Evolutionary conservation across 1,284 basidiomycete species (phyloP).

Genomic region (Takashimella tepidaria): DNA sequence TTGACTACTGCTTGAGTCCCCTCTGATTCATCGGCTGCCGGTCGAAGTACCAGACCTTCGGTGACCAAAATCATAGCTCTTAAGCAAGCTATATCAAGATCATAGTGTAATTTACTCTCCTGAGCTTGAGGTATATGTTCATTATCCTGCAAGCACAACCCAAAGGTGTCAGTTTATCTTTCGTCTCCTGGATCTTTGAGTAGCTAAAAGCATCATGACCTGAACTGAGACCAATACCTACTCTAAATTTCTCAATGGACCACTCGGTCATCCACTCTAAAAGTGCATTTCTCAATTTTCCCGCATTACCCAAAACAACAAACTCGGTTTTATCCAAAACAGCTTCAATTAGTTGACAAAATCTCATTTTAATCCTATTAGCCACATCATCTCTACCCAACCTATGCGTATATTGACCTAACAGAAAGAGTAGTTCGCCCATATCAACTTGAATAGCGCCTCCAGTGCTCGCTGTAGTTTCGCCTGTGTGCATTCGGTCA

Average conservation of each 20-base stretch:
- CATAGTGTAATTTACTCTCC: conserved; percentile 40
- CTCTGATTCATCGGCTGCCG: conserved; percentile 56
- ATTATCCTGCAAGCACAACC: conserved; percentile 1
- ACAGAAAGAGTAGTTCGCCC: conserved; percentile 58
- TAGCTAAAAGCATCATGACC: not conserved
- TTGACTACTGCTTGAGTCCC: conserved; percentile 66
- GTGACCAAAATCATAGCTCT: conserved; percentile 68
- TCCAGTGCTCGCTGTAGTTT: no score
- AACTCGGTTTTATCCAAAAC: conserved; percentile 61
- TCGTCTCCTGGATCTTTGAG: no score
- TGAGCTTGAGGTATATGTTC: conserved; percentile 3
- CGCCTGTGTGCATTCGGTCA: conserved; percentile 61
- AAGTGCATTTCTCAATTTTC: conserved; percentile 61
- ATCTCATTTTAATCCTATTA: conserved; percentile 66
- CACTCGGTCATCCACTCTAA: conserved; percentile 71
- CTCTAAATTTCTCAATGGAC: conserved; percentile 48
- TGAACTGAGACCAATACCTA: conserved; percentile 9
- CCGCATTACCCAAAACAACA: conserved; percentile 63
- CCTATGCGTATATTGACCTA: conserved; percentile 63
- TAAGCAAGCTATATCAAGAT: conserved; percentile 67
- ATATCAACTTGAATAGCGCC: conserved; percentile 63
- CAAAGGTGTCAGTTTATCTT: no score
- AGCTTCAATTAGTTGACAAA: conserved; percentile 66
- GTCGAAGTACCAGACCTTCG: conserved; percentile 65
- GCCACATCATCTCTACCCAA: conserved; percentile 55